A percentile compares a stretch with the other conserved stretches of the same genome.
These are phyloP conservation scores for Apocynum venetum DNA, from an alignment of 257 asterid species.

Conservation along the genomic window DNA sequence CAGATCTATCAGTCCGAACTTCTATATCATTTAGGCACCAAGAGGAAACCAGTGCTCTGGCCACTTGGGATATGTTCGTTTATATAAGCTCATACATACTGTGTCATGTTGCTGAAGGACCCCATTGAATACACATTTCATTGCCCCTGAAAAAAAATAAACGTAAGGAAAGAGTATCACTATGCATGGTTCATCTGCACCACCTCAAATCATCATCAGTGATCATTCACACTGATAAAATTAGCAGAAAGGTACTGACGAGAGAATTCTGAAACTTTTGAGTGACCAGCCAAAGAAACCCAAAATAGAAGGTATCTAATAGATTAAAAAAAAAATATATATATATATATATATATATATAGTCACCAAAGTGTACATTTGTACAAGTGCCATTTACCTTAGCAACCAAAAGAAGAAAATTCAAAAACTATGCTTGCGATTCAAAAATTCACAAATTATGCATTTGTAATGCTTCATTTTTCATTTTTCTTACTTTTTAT, in stretches of 20 bases:
- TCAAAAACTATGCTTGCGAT: no score
- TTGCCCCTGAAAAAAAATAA: conserved; percentile 55
- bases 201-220: neutral
- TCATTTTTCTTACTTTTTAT: neutral
- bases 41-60: conserved; percentile 76
- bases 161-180: neutral
- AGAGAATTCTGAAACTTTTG: neutral
- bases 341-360: no score
- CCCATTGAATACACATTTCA: conserved; percentile 81
- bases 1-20: neutral
- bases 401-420: no score
- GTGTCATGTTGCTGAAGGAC: conserved; percentile 92
- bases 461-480: neutral
- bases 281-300: neutral
- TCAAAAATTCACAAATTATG: neutral
- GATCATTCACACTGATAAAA: neutral
- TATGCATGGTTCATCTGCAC: neutral
- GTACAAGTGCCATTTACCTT: no score
- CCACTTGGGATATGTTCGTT: conserved; percentile 91
- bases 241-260: neutral
- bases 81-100: conserved; percentile 81
- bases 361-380: no score
- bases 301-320: no score
- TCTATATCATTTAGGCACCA: conserved; percentile 28
- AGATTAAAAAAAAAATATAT: neutral